Evolutionary conservation across 2,329 filamentous ascomycete species (phyloP), one percentile per base, ranked within the genome.

Genomic region (Ceratocystis cacaofunesta): DNA sequence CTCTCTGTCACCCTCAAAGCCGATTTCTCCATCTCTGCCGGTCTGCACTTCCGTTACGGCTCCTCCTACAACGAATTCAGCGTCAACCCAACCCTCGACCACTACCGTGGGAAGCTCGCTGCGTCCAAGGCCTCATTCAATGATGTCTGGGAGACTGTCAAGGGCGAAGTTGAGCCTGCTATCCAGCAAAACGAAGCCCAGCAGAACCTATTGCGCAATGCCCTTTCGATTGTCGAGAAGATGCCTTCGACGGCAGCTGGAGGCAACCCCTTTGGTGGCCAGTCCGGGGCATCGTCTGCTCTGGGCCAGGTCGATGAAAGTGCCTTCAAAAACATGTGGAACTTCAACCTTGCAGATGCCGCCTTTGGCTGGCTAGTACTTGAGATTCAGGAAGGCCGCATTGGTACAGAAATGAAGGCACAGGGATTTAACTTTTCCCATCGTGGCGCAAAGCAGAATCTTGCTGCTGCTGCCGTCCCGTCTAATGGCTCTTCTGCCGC

Each of bases 271-370:
- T 99, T 99, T 72, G 94, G 94, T 57, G 92, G 92, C 15, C 89
- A 90, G 36, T 84, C 86, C 64, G 84, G 85, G 62, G 88, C 87
- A 48, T 85, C 85, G 62, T 78, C 82, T 64, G 82, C 84, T 66
- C 86, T 90, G 62, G 94, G 94, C 41, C 89, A 95, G 72, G 91
- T 99, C 19, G 94, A 99, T 69, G 94, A 99, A 79, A 96, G 92
- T 72, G 94, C 94, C 1, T 99, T 99, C 83, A 99, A 99, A 80
- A 99, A 99, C 75, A 97, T 97, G 94, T 99, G 94, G 94, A 99
- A 99, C 76, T 99, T 99, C 78, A 97, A 97, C 75, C 77, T 99
- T 70, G 94, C 94, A 36, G 94, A 99, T 78, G 94, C 94, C 65
- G 92, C 94, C 22, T 99, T 97, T 74, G 94, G 94, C 68, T 99